Conservation (phyloP, 306 rosid species). For the Geum urbanum region DNA sequence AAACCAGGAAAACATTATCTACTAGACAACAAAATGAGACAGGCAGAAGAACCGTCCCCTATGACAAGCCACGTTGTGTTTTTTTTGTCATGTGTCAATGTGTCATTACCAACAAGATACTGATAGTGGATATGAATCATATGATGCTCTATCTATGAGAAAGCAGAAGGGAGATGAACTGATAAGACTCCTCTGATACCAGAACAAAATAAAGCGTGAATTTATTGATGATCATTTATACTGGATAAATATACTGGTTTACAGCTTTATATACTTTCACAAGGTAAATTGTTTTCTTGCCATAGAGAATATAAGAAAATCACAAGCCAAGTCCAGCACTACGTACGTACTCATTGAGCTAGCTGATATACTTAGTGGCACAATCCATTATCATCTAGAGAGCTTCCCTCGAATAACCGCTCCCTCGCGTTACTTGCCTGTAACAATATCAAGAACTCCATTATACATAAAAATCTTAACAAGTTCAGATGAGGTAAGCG, state of each 20-base stretch:
- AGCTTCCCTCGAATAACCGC: conserved; percentile 28
- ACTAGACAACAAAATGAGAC: background rate
- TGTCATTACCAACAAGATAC: background rate
- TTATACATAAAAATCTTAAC: too few relatives aligned
- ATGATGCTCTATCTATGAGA: background rate
- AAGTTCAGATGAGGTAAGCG: background rate
- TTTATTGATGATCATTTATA: background rate
- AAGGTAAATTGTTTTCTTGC: background rate
- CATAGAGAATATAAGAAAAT: background rate
- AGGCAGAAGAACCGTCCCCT: background rate
- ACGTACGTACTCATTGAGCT: background rate
- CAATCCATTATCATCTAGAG: conserved; percentile 7
- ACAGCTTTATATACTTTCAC: background rate
- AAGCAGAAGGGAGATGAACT: conserved; percentile 8
- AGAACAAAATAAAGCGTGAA: background rate
- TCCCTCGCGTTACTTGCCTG: conserved; percentile 35
- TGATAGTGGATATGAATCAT: background rate
- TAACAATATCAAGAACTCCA: too few relatives aligned
- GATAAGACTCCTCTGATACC: background rate
- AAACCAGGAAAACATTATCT: background rate
- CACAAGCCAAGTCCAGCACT: background rate
- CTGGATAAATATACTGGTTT: background rate
- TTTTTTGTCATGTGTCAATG: background rate
- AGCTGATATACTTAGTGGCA: conserved; percentile 6
- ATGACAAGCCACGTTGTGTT: background rate